A percentile compares a stretch with the other conserved stretches of the same genome.
These are phyloP conservation scores for Apostasia shenzhenica DNA, from an alignment of 106 monocot genomes.

Conservation along the genomic window DNA sequence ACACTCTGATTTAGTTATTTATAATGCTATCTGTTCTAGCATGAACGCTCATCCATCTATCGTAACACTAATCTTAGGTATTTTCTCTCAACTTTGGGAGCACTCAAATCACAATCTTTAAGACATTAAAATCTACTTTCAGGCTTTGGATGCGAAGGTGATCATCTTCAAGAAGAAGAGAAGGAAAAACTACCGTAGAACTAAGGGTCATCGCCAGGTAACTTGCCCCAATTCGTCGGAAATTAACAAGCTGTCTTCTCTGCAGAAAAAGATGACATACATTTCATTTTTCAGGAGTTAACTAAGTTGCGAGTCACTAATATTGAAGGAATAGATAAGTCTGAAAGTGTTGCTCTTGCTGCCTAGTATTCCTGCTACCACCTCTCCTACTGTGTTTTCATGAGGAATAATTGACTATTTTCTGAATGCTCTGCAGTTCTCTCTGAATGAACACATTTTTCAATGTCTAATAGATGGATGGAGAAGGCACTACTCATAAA, in stretches of 20 bases:
- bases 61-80: too few relatives aligned
- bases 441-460: too few relatives aligned
- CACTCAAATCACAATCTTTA: too few relatives aligned
- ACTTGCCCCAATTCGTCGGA: not conserved
- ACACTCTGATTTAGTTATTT: too few relatives aligned
- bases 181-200: conserved; percentile 93
- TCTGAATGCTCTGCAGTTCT: too few relatives aligned
- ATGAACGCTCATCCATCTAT: too few relatives aligned
- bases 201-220: conserved; percentile 98
- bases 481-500: too few relatives aligned
- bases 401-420: too few relatives aligned
- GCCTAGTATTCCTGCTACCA: conserved; percentile 15
- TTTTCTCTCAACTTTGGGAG: too few relatives aligned
- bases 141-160: conserved; percentile 95
- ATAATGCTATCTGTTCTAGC: too few relatives aligned
- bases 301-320: conserved; percentile 90
- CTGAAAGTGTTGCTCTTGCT: conserved; percentile 34
- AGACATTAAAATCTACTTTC: not conserved
- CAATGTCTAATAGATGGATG: too few relatives aligned
- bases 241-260: not conserved
- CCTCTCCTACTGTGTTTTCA: too few relatives aligned
- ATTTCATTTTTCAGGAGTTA: conserved; percentile 48
- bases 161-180: conserved; percentile 99
- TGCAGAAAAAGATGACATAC: not conserved
- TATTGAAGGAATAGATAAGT: conserved; percentile 76